Conservation (phyloP, 306 rosid genomes). For the Cucurbita pepo region DNA sequence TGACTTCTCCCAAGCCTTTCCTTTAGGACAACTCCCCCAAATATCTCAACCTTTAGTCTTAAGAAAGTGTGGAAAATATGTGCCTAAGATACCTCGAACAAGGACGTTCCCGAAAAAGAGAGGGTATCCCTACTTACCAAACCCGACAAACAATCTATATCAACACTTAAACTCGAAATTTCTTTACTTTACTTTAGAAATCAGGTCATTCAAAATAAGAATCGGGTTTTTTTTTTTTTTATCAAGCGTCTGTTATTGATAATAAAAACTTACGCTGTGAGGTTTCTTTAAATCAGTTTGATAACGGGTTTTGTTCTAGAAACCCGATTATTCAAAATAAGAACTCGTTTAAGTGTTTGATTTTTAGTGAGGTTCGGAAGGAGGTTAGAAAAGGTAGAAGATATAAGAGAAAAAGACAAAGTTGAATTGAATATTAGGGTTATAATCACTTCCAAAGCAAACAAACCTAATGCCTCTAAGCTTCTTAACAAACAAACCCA, state of each 20-base stretch:
- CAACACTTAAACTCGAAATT: background rate
- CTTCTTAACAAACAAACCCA: conserved; percentile 19
- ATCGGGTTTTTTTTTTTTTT: no score
- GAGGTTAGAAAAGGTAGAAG: conserved; percentile 39
- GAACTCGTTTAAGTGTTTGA: no score
- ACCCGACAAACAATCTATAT: background rate
- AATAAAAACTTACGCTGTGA: no score
- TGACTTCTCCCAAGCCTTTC: background rate
- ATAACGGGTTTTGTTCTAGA: no score
- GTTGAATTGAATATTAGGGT: conserved; percentile 14
- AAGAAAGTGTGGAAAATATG: conserved; percentile 5
- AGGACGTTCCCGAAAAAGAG: background rate
- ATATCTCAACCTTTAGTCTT: background rate
- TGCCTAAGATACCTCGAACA: background rate
- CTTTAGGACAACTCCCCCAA: background rate
- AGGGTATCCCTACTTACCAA: background rate
- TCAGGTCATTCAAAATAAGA: no score
- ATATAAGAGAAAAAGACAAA: conserved; percentile 14
- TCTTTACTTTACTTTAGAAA: background rate
- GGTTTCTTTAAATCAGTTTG: no score
- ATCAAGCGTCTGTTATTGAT: no score
- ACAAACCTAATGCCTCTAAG: conserved; percentile 18
- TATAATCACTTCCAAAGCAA: conserved; percentile 57
- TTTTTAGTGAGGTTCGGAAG: conserved; percentile 4
- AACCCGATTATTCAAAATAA: no score